Percentiles rank a stretch among this genome's conserved stretches.
Evolutionary conservation across 345 rosid genomes (phyloP).

Genomic region (Xanthoceras sorbifolium): DNA sequence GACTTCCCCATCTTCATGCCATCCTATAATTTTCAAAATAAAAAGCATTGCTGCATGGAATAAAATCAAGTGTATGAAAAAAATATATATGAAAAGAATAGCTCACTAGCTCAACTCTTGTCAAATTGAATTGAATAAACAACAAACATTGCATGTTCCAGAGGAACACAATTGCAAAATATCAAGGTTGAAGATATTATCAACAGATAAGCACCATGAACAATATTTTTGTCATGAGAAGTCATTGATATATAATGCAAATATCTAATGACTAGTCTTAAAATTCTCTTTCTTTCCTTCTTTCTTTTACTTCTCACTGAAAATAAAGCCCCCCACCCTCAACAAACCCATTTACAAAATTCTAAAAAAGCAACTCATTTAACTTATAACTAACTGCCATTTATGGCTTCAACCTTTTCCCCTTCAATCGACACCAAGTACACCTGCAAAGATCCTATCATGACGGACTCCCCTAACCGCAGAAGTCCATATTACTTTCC

Average conservation of each 20-base stretch:
- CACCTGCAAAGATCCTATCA: background rate
- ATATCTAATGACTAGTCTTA: background rate
- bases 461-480: background rate
- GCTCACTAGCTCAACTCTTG: background rate
- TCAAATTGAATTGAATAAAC: background rate
- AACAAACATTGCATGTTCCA: background rate
- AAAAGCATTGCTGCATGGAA: constrained; percentile 57
- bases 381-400: background rate
- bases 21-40: constrained; percentile 68
- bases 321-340: background rate
- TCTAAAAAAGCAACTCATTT: background rate
- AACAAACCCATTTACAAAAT: background rate
- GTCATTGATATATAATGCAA: background rate
- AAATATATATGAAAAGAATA: constrained; percentile 2
- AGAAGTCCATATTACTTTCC: background rate
- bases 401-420: background rate
- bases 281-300: background rate
- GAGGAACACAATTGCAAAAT: background rate
- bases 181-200: background rate
- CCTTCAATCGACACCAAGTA: background rate
- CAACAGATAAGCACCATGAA: background rate
- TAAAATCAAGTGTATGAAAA: constrained; percentile 40
- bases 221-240: background rate
- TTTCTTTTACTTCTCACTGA: background rate
- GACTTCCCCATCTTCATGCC: constrained; percentile 99